Conservation (phyloP, 495 filamentous ascomycete genomes). For the Letharia lupina region DNA sequence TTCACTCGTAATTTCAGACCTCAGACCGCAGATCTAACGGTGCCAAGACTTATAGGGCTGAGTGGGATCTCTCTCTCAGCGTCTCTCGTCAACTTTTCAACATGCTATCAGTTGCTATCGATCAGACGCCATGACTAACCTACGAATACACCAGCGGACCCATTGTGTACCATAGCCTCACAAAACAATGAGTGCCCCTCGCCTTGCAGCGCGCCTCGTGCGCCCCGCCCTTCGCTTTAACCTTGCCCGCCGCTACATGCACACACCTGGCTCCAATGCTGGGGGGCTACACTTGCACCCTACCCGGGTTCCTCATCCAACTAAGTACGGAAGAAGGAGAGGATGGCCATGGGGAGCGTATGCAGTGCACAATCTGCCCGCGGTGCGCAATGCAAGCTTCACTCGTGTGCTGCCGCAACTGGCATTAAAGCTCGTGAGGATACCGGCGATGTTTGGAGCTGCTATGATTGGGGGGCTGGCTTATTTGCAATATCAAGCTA, state of each 20-base stretch:
- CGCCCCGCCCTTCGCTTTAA: slow-evolving; percentile 19
- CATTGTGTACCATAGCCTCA: slow-evolving; percentile 19
- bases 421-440: slow-evolving; percentile 71
- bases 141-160: slow-evolving; percentile 22
- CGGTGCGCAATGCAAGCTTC: slow-evolving; percentile 81
- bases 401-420: slow-evolving; percentile 77
- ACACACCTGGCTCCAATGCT: slow-evolving; percentile 45
- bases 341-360: slow-evolving; percentile 69
- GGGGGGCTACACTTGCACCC: slow-evolving; percentile 55
- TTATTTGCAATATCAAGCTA: slow-evolving; percentile 92
- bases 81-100: background rate
- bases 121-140: slow-evolving; percentile 12
- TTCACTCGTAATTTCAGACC: no score
- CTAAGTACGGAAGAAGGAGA: slow-evolving; percentile 49
- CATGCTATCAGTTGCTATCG: no score
- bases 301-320: slow-evolving; percentile 44
- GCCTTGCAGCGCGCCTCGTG: slow-evolving; percentile 5
- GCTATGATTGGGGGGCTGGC: slow-evolving; percentile 76
- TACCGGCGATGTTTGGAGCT: slow-evolving; percentile 87
- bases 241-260: slow-evolving; percentile 57
- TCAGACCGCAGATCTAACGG: background rate
- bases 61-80: background rate
- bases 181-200: slow-evolving; percentile 11
- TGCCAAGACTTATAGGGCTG: slow-evolving; percentile 9
- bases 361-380: slow-evolving; percentile 75